phyloP scores from a whole-genome alignment of 2,329 filamentous ascomycete genomes.

The Tolypocladium cylindrosporum region DNA sequence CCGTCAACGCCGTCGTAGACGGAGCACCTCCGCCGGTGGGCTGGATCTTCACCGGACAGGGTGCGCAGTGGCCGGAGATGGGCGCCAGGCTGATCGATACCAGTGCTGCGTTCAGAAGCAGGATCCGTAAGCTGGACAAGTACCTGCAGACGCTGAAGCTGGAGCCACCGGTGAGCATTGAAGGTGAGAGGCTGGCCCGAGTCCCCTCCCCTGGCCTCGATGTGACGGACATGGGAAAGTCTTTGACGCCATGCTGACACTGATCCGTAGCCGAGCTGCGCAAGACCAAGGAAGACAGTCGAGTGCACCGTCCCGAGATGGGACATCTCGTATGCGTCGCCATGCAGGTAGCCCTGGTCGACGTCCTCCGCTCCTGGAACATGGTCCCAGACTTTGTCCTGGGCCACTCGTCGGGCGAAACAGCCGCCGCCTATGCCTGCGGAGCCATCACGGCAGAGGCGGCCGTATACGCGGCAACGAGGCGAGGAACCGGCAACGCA shows the following conservation, averaged over 20 bases:
- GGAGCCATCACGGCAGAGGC: slow-evolving; percentile 13
- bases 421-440: slow-evolving; percentile 32
- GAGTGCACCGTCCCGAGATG: slow-evolving; percentile 18
- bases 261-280: slow-evolving; percentile 1
- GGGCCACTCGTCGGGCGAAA: slow-evolving; percentile 34
- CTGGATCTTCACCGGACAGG: slow-evolving; percentile 23
- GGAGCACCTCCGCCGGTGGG: neutral
- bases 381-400: slow-evolving; percentile 23
- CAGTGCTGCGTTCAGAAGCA: slow-evolving; percentile 1
- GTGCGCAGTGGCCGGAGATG: slow-evolving; percentile 24
- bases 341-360: slow-evolving; percentile 32
- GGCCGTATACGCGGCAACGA: slow-evolving; percentile 19
- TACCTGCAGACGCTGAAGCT: slow-evolving; percentile 2
- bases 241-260: too few relatives aligned
- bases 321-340: slow-evolving; percentile 32
- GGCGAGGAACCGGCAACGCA: slow-evolving; percentile 11
- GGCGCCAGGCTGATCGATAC: slow-evolving; percentile 11
- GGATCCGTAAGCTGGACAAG: slow-evolving; percentile 4
- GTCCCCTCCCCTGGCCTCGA: too few relatives aligned
- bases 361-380: slow-evolving; percentile 21
- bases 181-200: slow-evolving; percentile 6
- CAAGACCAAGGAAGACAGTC: slow-evolving; percentile 3
- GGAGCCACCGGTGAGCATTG: slow-evolving; percentile 5
- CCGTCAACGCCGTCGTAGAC: neutral
- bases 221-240: too few relatives aligned